A percentile compares a stretch with the other conserved stretches of the same genome.
Conservation (phyloP, 345 rosid species). For the Mercurialis annua region DNA sequence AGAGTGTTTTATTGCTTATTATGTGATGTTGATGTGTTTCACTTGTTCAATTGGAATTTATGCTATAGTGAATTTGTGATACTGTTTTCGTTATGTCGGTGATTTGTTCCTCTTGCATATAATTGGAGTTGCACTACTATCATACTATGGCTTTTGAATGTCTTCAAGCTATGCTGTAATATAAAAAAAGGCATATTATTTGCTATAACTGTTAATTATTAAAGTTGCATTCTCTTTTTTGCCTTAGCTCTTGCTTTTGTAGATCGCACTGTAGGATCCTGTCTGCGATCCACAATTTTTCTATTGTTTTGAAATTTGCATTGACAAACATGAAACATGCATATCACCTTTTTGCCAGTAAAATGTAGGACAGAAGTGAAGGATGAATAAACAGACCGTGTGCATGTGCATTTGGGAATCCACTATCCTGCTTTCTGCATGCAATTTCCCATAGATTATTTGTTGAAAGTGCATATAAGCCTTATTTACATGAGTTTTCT, state of each 20-base stretch:
- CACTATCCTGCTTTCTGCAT: conserved; percentile 6
- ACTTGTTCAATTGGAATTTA: conserved; percentile 9
- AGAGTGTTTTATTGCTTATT: not conserved
- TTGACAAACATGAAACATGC: conserved; percentile 7
- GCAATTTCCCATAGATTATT: conserved; percentile 10
- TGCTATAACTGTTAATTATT: not conserved
- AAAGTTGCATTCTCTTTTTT: not conserved
- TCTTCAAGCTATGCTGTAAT: conserved; percentile 10
- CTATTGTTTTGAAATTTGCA: conserved; percentile 11
- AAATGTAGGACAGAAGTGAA: conserved; percentile 3
- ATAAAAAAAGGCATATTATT: not conserved
- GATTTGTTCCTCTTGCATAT: conserved; percentile 19
- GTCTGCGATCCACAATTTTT: not conserved
- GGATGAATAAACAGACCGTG: conserved; percentile 9
- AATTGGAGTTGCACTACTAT: conserved; percentile 13
- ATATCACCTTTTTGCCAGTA: conserved; percentile 14
- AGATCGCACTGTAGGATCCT: not conserved
- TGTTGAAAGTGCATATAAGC: conserved; percentile 16
- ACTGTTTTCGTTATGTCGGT: conserved; percentile 15
- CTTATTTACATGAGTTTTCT: conserved; percentile 6
- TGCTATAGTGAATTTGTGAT: conserved; percentile 10
- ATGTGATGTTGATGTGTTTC: not conserved
- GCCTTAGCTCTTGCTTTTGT: not conserved
- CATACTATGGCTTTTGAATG: conserved; percentile 8
- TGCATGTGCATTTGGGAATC: conserved; percentile 19